A percentile compares a stretch with the other conserved stretches of the same genome.
Conservation (phyloP, 257 asterid genomes). For the Solanum tarijense region DNA sequence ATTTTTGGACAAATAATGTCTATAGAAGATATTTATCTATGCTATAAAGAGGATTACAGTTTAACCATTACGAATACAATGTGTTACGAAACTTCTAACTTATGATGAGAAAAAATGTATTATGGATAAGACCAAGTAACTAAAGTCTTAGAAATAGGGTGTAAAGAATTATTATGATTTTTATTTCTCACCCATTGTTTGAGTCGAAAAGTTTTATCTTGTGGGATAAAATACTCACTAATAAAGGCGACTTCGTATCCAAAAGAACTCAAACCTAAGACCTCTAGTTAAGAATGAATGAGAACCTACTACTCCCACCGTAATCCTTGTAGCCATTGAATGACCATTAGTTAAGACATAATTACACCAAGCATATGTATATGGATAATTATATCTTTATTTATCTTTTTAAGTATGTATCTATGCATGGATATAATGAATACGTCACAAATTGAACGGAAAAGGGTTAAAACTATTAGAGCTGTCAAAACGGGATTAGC, state of each 20-base stretch:
- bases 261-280: no score
- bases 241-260: accelerated
- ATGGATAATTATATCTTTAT: background rate
- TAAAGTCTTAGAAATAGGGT: background rate
- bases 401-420: background rate
- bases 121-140: background rate
- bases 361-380: background rate
- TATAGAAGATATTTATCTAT: no score
- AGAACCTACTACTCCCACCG: background rate
- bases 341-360: background rate
- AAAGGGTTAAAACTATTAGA: no score
- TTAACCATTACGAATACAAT: background rate
- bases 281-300: no score
- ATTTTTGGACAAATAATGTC: no score
- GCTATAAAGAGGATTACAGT: no score
- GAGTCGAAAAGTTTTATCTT: background rate
- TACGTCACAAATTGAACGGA: background rate
- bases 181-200: background rate
- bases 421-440: background rate
- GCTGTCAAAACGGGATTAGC: no score
- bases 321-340: background rate
- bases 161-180: background rate
- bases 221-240: no score
- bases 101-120: background rate
- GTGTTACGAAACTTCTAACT: background rate